Evolutionary conservation across 768 basidiomycete species (phyloP).

Genomic region (Trametes elegans): DNA sequence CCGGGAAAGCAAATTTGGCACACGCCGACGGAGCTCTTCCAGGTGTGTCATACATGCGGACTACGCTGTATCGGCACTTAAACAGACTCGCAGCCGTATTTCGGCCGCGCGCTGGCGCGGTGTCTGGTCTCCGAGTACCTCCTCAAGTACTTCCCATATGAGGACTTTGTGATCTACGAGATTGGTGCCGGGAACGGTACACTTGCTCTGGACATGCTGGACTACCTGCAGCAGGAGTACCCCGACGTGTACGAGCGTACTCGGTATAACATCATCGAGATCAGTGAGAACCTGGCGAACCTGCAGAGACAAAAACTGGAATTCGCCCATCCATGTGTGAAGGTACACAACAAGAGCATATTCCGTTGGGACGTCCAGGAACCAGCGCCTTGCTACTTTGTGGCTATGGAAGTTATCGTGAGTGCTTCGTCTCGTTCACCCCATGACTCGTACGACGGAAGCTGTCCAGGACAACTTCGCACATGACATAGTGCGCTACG

Average conservation of each 20-base stretch:
- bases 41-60: constrained; percentile 49
- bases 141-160: constrained; percentile 92
- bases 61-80: neutral
- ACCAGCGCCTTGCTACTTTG: constrained; percentile 83
- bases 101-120: constrained; percentile 85
- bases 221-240: constrained; percentile 71
- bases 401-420: constrained; percentile 95
- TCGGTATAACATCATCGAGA: constrained; percentile 93
- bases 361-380: constrained; percentile 81
- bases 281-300: constrained; percentile 73
- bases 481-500: constrained; percentile 93
- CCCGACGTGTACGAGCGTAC: constrained; percentile 94
- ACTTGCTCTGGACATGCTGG: constrained; percentile 83
- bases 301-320: constrained; percentile 69
- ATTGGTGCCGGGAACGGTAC: constrained; percentile 98
- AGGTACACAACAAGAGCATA: constrained; percentile 72
- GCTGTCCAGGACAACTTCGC: constrained; percentile 84
- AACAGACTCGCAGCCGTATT: constrained; percentile 70
- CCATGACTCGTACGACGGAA: neutral
- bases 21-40: constrained; percentile 96
- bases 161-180: constrained; percentile 95
- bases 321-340: constrained; percentile 62
- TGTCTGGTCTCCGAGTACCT: constrained; percentile 92
- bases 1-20: constrained; percentile 95
- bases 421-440: constrained; percentile 32